Evolutionary conservation across 1,284 basidiomycete species (phyloP), one percentile per base, ranked within the genome.

Genomic region (Puccinia brachypodii): DNA sequence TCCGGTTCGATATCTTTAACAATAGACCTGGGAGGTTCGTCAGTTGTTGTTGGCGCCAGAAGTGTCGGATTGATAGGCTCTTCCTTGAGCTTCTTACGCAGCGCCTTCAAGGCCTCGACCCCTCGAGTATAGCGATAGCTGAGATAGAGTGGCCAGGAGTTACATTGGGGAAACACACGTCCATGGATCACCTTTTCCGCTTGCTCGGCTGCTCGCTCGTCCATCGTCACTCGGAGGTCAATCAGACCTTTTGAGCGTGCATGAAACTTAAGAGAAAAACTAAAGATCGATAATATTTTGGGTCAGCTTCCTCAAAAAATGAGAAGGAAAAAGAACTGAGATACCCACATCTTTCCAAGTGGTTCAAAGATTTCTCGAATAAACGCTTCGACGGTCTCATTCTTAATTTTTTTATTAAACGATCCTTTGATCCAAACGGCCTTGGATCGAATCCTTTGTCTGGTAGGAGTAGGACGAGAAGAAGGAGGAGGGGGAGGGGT

Each of bases 321-420:
- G 1, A 40, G n/a, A 66, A 40, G 11, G n/a, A 38, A 31, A 16
- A 14, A 25, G 13, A 40, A 47, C 14, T 14, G 25, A 44, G 31
- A 50, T 25, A 56, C 69, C 42, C 25, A 72, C 69, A 56, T 72
- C 50, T 53, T 50, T n/a, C 69, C 69, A 36, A 72, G 50, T 36
- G 69, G 69, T 38, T 53, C 69, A 53, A 72, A 38, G 25, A 53
- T 33, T 25, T 25, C 13, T 36, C 69, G 4, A 28, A 72, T 72
- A 53, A 53, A 72, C 19, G 1, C 25, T 47, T 50, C 50, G 16
- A 72, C 69, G 16, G 22, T 22, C 22, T 8, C 2, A 36, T 53
- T 72, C 22, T 11, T 6, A 22, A 72, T 50, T 0, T 72, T 22
- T 13, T 3, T 36, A n/a, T 9, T 25, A 28, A 50, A 50, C 4